Percentiles rank a stretch among this genome's conserved stretches.
Evolutionary conservation across 257 asterid species (phyloP).

Genomic region (Dorcoceras hygrometricum): DNA sequence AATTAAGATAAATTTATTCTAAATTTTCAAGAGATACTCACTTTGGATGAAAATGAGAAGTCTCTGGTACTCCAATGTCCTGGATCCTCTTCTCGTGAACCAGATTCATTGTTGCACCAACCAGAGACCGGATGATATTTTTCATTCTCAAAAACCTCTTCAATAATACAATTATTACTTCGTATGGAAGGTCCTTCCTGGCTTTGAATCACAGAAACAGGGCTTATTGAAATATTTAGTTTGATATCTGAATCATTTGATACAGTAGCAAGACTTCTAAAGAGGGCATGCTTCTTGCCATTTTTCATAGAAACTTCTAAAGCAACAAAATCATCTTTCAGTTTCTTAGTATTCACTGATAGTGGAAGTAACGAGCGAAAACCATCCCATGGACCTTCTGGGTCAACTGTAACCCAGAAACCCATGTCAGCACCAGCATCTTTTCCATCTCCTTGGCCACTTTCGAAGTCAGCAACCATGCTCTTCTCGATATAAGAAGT

Average conservation of each 20-base stretch:
- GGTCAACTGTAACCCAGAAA: conserved; percentile 81
- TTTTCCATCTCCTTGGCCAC: conserved; percentile 41
- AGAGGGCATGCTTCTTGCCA: conserved; percentile 80
- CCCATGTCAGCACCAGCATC: conserved; percentile 66
- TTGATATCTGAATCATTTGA: conserved; percentile 79
- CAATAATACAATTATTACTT: conserved; percentile 37
- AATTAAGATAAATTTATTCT: conserved; percentile 5
- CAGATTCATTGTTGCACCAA: conserved; percentile 44
- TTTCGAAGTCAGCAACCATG: conserved; percentile 47
- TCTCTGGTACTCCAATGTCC: conserved; percentile 64
- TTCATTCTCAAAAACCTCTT: conserved; percentile 70
- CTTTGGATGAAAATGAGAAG: conserved; percentile 55
- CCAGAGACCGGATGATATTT: conserved; percentile 50
- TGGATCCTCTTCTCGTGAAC: conserved; percentile 36
- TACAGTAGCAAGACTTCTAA: conserved; percentile 76
- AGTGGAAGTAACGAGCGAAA: conserved; percentile 87
- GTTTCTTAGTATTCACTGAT: conserved; percentile 69
- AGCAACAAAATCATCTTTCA: conserved; percentile 78
- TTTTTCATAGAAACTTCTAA: conserved; percentile 75
- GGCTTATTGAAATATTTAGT: conserved; percentile 65
- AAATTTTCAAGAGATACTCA: conserved; percentile 27
- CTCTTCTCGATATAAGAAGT: conserved; percentile 80
- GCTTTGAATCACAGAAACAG: conserved; percentile 34
- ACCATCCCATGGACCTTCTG: conserved; percentile 93
- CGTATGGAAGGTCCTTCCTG: conserved; percentile 38